Percentiles rank a stretch among this genome's conserved stretches.
Conservation (phyloP, 2,329 filamentous ascomycete genomes). For the Metarhizium humberi region DNA sequence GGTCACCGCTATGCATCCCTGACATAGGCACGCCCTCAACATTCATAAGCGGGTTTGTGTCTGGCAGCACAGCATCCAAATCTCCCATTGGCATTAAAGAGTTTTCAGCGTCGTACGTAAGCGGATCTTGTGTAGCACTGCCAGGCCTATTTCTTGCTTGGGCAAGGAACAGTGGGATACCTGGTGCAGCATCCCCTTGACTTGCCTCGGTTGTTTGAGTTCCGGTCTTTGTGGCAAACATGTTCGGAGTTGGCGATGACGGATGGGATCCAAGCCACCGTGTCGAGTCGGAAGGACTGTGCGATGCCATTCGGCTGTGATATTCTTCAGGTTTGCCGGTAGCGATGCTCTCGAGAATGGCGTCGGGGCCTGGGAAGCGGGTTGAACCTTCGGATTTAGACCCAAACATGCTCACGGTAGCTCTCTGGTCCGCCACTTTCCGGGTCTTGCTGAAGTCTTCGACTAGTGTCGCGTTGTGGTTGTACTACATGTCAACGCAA, state of each 20-base stretch:
- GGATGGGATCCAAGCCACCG: not conserved
- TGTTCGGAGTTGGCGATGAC: not conserved
- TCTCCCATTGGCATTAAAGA: constrained; percentile 13
- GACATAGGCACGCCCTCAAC: constrained; percentile 8
- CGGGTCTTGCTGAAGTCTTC: constrained; percentile 22
- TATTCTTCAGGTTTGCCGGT: constrained; percentile 13
- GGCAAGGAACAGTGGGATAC: constrained; percentile 17
- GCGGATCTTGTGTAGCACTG: constrained; percentile 9
- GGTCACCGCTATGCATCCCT: not conserved
- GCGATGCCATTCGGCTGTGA: constrained; percentile 5
- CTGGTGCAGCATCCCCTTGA: constrained; percentile 14
- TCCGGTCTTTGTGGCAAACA: constrained; percentile 1
- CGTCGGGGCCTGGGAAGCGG: constrained; percentile 15
- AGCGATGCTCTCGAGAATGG: constrained; percentile 17
- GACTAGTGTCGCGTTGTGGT: constrained; percentile 18
- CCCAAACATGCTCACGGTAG: constrained; percentile 4
- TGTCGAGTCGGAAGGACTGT: not conserved
- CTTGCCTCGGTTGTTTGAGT: not conserved
- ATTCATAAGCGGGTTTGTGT: constrained; percentile 7
- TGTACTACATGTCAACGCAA: constrained; percentile 12
- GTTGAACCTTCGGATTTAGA: constrained; percentile 8
- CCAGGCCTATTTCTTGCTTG: constrained; percentile 14
- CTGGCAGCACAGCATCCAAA: constrained; percentile 11
- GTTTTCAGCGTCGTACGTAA: constrained; percentile 14
- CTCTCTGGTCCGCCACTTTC: constrained; percentile 16